A percentile compares a stretch with the other conserved stretches of the same genome.
Conservation (phyloP, 73 alveolate genomes). For the Paramecium sexaurelia region DNA sequence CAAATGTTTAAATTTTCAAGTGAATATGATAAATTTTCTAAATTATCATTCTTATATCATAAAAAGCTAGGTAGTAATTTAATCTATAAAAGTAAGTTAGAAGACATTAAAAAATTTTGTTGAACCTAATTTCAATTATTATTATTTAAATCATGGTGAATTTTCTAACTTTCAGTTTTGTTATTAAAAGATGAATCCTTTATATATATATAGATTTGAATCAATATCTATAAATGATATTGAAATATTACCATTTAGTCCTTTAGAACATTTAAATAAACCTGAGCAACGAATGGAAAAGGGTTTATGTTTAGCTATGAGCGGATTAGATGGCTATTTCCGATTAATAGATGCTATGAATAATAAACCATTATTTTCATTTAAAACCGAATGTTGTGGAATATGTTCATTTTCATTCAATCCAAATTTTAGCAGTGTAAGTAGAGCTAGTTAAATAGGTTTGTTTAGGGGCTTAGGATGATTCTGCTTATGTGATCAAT, state of each 20-base stretch:
- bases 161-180: background rate
- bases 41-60: constrained; percentile 19
- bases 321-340: constrained; percentile 55
- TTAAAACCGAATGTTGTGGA: constrained; percentile 47
- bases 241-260: constrained; percentile 33
- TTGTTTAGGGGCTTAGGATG: constrained; percentile 54
- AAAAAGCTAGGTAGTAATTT: background rate
- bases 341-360: background rate
- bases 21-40: background rate
- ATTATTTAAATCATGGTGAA: constrained; percentile 30
- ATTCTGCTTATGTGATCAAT: constrained; percentile 36
- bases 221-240: background rate
- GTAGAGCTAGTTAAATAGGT: background rate
- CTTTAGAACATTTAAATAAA: constrained; percentile 19
- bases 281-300: background rate
- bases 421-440: constrained; percentile 17
- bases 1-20: background rate
- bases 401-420: constrained; percentile 44
- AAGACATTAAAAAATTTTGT: background rate
- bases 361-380: constrained; percentile 46
- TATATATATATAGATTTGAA: constrained; percentile 16
- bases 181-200: background rate
- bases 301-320: constrained; percentile 27
- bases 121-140: background rate
- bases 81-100: background rate